Conservation (phyloP, 148 eudicot genomes). For the Rhododendron kiyosumense region DNA sequence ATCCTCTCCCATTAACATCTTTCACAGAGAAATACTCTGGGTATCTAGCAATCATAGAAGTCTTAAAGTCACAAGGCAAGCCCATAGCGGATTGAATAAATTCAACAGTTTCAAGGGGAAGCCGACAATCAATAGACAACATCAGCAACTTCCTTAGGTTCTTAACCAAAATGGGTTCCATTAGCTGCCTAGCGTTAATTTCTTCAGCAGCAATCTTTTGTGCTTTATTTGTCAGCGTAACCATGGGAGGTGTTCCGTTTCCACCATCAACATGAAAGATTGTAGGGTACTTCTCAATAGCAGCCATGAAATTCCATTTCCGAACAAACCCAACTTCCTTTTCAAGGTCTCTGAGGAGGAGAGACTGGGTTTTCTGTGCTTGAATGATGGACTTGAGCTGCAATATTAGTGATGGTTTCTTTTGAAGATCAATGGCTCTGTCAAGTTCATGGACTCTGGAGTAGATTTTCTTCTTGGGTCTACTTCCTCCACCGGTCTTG, state of each 20-base stretch:
- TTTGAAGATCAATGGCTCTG: conserved; percentile 73
- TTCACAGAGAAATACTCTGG: conserved; percentile 64
- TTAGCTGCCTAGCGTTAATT: conserved; percentile 45
- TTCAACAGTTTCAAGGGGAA: conserved; percentile 68
- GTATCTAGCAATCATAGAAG: conserved; percentile 50
- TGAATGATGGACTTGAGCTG: conserved; percentile 64
- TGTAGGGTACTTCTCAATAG: conserved; percentile 75
- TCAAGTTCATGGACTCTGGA: conserved; percentile 75
- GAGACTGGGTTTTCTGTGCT: conserved; percentile 55
- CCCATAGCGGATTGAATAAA: conserved; percentile 56
- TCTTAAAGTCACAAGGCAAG: conserved; percentile 61
- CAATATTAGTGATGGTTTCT: conserved; percentile 66
- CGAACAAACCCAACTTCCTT: conserved; percentile 91
- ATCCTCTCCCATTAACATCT: conserved; percentile 42
- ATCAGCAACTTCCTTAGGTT: conserved; percentile 77
- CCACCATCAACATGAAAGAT: conserved; percentile 75
- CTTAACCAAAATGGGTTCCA: conserved; percentile 82
- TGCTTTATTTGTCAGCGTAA: conserved; percentile 63
- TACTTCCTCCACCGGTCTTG: conserved; percentile 60
- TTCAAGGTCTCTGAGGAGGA: conserved; percentile 79
- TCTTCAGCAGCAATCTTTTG: conserved; percentile 56
- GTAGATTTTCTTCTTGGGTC: conserved; percentile 83
- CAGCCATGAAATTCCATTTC: conserved; percentile 88
- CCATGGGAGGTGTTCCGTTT: conserved; percentile 42
- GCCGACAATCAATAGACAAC: conserved; percentile 81